phyloP scores from a whole-genome alignment of 805 yeast genomes.

The Limtongia smithiae region DNA sequence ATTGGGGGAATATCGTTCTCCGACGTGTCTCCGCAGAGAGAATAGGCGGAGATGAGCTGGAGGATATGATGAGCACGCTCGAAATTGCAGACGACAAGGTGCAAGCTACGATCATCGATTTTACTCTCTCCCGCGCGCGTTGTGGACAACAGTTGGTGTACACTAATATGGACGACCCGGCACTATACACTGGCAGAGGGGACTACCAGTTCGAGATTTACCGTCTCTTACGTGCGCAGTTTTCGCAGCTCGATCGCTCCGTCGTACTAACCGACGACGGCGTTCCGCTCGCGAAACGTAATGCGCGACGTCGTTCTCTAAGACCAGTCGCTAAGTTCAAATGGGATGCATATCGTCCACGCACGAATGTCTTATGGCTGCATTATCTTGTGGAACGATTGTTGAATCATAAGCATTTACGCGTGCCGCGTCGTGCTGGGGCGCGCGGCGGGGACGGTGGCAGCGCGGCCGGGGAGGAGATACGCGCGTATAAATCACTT shows the following conservation, averaged over 20 bases:
- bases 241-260: slow-evolving; percentile 8
- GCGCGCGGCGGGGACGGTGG: background rate
- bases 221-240: slow-evolving; percentile 45
- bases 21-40: slow-evolving; percentile 26
- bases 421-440: slow-evolving; percentile 12
- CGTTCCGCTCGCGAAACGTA: slow-evolving; percentile 35
- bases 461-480: too few relatives aligned
- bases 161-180: slow-evolving; percentile 62
- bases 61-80: slow-evolving; percentile 20
- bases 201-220: slow-evolving; percentile 63
- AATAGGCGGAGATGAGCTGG: slow-evolving; percentile 17
- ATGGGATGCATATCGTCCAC: slow-evolving; percentile 48
- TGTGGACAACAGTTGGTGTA: slow-evolving; percentile 39
- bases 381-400: slow-evolving; percentile 56
- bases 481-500: too few relatives aligned
- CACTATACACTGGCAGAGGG: slow-evolving; percentile 56
- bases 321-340: slow-evolving; percentile 35
- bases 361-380: slow-evolving; percentile 61
- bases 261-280: slow-evolving; percentile 34
- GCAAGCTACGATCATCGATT: slow-evolving; percentile 55
- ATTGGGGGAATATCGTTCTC: slow-evolving; percentile 60
- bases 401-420: slow-evolving; percentile 42
- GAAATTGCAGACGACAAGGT: slow-evolving; percentile 16
- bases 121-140: slow-evolving; percentile 52
- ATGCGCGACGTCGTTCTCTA: slow-evolving; percentile 36